phyloP scores from a whole-genome alignment of 2,329 filamentous ascomycete species.

The Paraphoma chrysanthemicola region DNA sequence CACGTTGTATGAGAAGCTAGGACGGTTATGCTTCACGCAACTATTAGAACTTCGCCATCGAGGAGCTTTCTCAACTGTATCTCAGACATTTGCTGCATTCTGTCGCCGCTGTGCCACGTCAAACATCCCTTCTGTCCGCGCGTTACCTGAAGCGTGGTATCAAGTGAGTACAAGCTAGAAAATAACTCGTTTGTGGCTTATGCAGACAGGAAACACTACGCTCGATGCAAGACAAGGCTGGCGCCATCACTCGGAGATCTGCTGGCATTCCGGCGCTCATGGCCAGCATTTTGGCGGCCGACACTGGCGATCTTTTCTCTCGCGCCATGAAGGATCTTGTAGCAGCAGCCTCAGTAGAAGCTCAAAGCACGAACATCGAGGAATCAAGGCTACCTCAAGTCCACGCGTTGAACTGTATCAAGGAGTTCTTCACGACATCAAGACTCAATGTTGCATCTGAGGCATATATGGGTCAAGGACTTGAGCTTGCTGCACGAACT shows the following conservation, averaged over 20 bases:
- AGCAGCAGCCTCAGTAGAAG: slow-evolving; percentile 63
- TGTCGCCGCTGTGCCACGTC: slow-evolving; percentile 71
- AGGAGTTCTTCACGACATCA: slow-evolving; percentile 88
- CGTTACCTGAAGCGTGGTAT: slow-evolving; percentile 74
- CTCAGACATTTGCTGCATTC: slow-evolving; percentile 82
- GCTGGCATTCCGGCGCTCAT: slow-evolving; percentile 90
- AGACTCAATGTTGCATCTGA: slow-evolving; percentile 77
- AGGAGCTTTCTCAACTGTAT: slow-evolving; percentile 92
- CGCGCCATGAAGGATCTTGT: slow-evolving; percentile 70
- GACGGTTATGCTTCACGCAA: slow-evolving; percentile 79
- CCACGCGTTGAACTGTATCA: slow-evolving; percentile 91
- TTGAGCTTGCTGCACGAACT: slow-evolving; percentile 81
- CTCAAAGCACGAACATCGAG: slow-evolving; percentile 60
- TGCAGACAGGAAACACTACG: slow-evolving; percentile 64
- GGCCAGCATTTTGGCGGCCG: slow-evolving; percentile 77
- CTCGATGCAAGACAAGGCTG: slow-evolving; percentile 77
- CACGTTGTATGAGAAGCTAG: slow-evolving; percentile 69
- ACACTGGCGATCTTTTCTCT: slow-evolving; percentile 66
- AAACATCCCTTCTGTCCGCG: slow-evolving; percentile 50
- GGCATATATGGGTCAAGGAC: slow-evolving; percentile 72
- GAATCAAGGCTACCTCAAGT: slow-evolving; percentile 80
- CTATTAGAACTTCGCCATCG: slow-evolving; percentile 84
- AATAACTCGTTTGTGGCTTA: slow-evolving; percentile 1
- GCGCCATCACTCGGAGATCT: slow-evolving; percentile 83
- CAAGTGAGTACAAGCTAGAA: slow-evolving; percentile 31